These are phyloP conservation scores for Calonectria montana DNA, from an alignment of 2,329 filamentous ascomycete species.

Conservation along the genomic window DNA sequence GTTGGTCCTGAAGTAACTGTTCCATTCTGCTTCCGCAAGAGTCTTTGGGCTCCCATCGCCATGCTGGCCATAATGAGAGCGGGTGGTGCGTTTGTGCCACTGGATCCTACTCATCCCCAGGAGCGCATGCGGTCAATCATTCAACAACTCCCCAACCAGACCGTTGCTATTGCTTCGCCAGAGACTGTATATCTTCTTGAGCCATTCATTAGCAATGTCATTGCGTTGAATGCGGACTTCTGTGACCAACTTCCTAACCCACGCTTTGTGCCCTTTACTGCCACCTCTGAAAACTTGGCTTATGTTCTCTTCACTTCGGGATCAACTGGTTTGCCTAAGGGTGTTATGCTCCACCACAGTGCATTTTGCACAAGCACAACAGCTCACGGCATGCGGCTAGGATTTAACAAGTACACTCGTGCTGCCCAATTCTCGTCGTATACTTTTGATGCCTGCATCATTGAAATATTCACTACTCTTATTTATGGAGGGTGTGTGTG, in stretches of 20 bases:
- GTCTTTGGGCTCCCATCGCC: slow-evolving; percentile 34
- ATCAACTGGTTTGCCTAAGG: slow-evolving; percentile 30
- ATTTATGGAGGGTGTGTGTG: slow-evolving; percentile 39
- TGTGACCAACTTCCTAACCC: neutral
- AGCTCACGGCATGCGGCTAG: slow-evolving; percentile 5
- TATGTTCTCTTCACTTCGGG: slow-evolving; percentile 32
- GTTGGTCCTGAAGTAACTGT: slow-evolving; percentile 16
- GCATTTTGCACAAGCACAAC: slow-evolving; percentile 13
- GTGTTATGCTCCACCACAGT: slow-evolving; percentile 21
- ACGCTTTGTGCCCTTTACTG: neutral
- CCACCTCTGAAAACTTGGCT: neutral
- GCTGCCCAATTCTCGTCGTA: slow-evolving; percentile 34
- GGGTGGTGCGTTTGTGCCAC: slow-evolving; percentile 44
- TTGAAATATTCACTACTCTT: slow-evolving; percentile 33
- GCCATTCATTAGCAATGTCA: neutral
- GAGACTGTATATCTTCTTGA: neutral
- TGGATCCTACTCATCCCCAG: slow-evolving; percentile 48
- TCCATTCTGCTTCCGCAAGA: slow-evolving; percentile 29
- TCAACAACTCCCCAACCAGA: neutral
- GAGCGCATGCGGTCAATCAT: slow-evolving; percentile 1
- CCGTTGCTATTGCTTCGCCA: neutral
- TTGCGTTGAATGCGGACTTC: neutral
- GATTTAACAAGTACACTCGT: neutral
- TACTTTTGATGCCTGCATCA: slow-evolving; percentile 36
- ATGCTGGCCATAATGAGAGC: slow-evolving; percentile 50